Evolutionary conservation across 2,329 filamentous ascomycete species (phyloP), one percentile per base, ranked within the genome.

Genomic region (Colletotrichum graminicola): DNA sequence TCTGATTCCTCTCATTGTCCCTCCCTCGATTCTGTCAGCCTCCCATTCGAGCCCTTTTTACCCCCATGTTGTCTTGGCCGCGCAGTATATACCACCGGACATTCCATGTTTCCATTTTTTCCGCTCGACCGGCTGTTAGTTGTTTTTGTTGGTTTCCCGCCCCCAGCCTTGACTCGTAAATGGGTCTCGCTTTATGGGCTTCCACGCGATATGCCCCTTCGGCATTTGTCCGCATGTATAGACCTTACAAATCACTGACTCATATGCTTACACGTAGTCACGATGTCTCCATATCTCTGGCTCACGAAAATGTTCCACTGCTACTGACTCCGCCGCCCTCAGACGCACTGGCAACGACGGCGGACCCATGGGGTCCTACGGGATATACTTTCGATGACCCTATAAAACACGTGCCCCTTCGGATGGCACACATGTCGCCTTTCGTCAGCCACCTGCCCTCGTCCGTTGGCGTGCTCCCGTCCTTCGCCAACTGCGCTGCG

Each of bases 261-360:
- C 69, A 64, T 69, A 62, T 39, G 32, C 52, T 36, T 56, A 56
- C 32, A 55, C 55, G 52, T 57, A 87, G 85, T 29, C 79, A 84
- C 73, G 86, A 88, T 71, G 79, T 83, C 21, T 80, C 80, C 23
- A 85, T 88, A 69, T 82, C 86, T 2, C 76, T 87, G 26, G 83
- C 84, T 1, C 84, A 85, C 73, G 85, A 88, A 66, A 80, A 78
- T 5, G 75, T 80, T 11, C 84, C 84, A 1, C 78, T 79, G 34
- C 81, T 87, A 32, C 83, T 81, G 57, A 81, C 59, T 51, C 63
- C 55, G 55, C 52, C 23, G 26, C 11, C 56, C 41, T 59, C 49
- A 47, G 51, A 67, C 36, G 45, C 12, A 49, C 29, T 8, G 18
- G 43, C 43, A 62, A 56, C 32, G 32, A 32, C 55, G 14, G 21